Conservation (phyloP, 163 green algal genomes). For the Scenedesmus sp. region DNA sequence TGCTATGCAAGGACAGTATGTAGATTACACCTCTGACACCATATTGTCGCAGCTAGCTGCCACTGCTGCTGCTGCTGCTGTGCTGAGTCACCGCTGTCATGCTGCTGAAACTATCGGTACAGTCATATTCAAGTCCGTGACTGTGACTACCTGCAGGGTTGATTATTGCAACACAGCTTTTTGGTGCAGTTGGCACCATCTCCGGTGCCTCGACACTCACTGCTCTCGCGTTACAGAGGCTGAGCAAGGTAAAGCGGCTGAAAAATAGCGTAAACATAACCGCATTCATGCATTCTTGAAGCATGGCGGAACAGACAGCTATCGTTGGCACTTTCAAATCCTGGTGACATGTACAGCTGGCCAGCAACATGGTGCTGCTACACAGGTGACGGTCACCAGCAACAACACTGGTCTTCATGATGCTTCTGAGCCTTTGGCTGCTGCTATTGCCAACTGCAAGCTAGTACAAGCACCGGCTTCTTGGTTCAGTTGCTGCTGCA, state of each 20-base stretch:
- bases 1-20: neutral
- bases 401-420: neutral
- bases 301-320: too few species aligned
- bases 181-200: neutral
- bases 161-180: slow-evolving; percentile 1
- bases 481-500: slow-evolving; percentile 10
- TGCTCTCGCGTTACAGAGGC: too few species aligned
- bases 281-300: too few species aligned
- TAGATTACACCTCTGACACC: too few species aligned
- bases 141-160: slow-evolving; percentile 16
- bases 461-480: neutral
- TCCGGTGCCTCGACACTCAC: neutral
- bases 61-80: neutral
- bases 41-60: neutral
- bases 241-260: too few species aligned
- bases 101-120: neutral
- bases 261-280: too few species aligned
- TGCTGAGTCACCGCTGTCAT: neutral
- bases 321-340: too few species aligned
- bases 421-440: neutral
- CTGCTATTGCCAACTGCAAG: neutral
- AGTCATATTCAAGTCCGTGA: neutral
- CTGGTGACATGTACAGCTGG: neutral
- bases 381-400: too few species aligned
- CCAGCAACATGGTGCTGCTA: too few species aligned